phyloP scores from a whole-genome alignment of 1,139 yeast genomes.

The Kazachstania sp. region DNA sequence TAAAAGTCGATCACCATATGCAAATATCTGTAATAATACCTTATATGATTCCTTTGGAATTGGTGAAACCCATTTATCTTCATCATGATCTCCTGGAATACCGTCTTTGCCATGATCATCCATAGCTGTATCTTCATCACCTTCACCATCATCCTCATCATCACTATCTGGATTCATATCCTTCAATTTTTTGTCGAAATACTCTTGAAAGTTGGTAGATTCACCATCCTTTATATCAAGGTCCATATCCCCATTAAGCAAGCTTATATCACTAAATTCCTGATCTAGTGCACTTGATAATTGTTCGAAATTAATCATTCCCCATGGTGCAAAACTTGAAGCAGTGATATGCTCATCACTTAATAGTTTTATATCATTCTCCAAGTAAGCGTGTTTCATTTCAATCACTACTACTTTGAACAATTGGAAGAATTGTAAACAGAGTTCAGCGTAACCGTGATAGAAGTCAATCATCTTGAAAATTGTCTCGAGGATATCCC shows the following conservation, averaged over 20 bases:
- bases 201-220: conserved; percentile 25
- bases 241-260: conserved; percentile 9
- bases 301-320: conserved; percentile 17
- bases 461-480: conserved; percentile 73
- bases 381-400: conserved; percentile 37
- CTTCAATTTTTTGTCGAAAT: conserved; percentile 20
- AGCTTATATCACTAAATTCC: conserved; percentile 1
- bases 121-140: too few species aligned
- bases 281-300: conserved; percentile 15
- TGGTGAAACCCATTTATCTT: conserved; percentile 50
- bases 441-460: conserved; percentile 68
- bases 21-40: conserved; percentile 51
- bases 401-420: conserved; percentile 58
- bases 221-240: conserved; percentile 12
- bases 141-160: conserved; percentile 16
- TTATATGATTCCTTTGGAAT: conserved; percentile 52
- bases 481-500: conserved; percentile 64
- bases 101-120: not conserved
- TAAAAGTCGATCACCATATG: conserved; percentile 61
- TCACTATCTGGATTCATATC: conserved; percentile 18
- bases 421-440: conserved; percentile 66
- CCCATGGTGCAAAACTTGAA: conserved; percentile 21
- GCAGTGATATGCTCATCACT: conserved; percentile 7
- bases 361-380: conserved; percentile 15
- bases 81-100: too few species aligned